phyloP scores from a whole-genome alignment of 192 early-diverging fungal genomes.

The Coemansia sp. region DNA sequence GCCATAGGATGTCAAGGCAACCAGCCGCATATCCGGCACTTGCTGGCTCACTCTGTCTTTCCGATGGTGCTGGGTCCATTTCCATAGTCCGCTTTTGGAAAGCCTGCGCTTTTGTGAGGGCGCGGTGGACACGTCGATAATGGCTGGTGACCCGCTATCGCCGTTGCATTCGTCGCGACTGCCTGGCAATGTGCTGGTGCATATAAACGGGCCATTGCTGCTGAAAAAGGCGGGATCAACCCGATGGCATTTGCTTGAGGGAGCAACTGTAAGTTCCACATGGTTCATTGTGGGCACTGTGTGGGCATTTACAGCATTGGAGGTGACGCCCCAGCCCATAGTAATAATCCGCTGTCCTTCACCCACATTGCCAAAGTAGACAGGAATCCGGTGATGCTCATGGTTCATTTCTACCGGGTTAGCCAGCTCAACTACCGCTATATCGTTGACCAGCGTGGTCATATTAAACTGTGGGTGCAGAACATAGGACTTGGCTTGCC shows the following conservation, averaged over 20 bases:
- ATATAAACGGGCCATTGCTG: conserved; percentile 42
- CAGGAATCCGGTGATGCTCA: conserved; percentile 20
- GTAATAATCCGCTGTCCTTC: conserved; percentile 19
- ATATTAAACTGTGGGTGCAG: conserved; percentile 25
- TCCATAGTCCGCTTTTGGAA: no score
- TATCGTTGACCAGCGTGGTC: conserved; percentile 46
- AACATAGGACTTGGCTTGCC: neutral
- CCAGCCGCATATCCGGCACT: conserved; percentile 16
- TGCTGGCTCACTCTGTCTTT: no score
- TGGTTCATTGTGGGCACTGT: conserved; percentile 28
- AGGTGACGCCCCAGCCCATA: conserved; percentile 53
- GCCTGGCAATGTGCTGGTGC: conserved; percentile 28
- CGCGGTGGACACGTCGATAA: conserved; percentile 11
- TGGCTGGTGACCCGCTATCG: conserved; percentile 44
- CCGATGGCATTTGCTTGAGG: conserved; percentile 6
- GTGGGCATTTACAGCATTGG: conserved; percentile 12
- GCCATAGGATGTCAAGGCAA: conserved; percentile 52
- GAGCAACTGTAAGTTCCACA: conserved; percentile 26
- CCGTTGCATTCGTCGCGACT: conserved; percentile 46
- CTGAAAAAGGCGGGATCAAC: conserved; percentile 24
- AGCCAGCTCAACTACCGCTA: conserved; percentile 40
- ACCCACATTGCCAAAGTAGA: conserved; percentile 30
- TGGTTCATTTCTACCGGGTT: neutral
- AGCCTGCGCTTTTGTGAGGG: neutral
- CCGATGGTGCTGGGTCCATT: no score